Percentiles rank a stretch among this genome's conserved stretches.
Conservation (phyloP, 768 basidiomycete genomes). For the Lentinula aciculospora region DNA sequence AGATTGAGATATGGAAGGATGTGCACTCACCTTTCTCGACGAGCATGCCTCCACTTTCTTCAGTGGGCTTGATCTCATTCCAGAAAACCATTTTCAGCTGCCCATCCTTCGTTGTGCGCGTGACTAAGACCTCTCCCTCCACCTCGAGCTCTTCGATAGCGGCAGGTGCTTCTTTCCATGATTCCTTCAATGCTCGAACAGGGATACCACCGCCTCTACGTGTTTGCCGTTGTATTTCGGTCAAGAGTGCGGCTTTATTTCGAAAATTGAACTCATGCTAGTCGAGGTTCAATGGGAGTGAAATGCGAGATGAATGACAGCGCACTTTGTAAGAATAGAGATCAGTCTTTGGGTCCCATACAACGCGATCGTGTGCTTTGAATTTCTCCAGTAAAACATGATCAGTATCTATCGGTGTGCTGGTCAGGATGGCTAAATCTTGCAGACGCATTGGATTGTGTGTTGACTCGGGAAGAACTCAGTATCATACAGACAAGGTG, state of each 20-base stretch:
- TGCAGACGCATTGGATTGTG: slow-evolving; percentile 82
- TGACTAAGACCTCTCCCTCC: slow-evolving; percentile 86
- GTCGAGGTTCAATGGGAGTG: not conserved
- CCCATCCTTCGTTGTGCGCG: slow-evolving; percentile 77
- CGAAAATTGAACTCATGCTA: slow-evolving; percentile 86
- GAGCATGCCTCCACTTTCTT: slow-evolving; percentile 61
- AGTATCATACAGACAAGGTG: slow-evolving; percentile 5
- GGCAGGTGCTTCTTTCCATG: slow-evolving; percentile 82
- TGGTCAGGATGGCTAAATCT: slow-evolving; percentile 79
- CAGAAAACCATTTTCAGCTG: slow-evolving; percentile 83
- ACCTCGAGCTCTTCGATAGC: slow-evolving; percentile 88
- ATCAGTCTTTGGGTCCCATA: slow-evolving; percentile 78
- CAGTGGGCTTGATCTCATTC: slow-evolving; percentile 81
- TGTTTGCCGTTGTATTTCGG: slow-evolving; percentile 82
- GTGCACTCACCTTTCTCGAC: slow-evolving; percentile 69
- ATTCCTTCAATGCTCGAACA: slow-evolving; percentile 80
- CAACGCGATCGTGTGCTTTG: slow-evolving; percentile 72
- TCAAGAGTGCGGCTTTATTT: slow-evolving; percentile 77
- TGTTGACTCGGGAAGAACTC: slow-evolving; percentile 39
- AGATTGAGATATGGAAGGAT: not conserved
- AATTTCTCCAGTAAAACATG: slow-evolving; percentile 71
- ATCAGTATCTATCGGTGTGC: slow-evolving; percentile 74
- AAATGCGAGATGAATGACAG: not conserved
- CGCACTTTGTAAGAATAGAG: slow-evolving; percentile 81
- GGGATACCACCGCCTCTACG: slow-evolving; percentile 82